Base-by-base conservation (phyloP, 2,329 filamentous ascomycete genomes). In the Aspergillus terreus region DNA sequence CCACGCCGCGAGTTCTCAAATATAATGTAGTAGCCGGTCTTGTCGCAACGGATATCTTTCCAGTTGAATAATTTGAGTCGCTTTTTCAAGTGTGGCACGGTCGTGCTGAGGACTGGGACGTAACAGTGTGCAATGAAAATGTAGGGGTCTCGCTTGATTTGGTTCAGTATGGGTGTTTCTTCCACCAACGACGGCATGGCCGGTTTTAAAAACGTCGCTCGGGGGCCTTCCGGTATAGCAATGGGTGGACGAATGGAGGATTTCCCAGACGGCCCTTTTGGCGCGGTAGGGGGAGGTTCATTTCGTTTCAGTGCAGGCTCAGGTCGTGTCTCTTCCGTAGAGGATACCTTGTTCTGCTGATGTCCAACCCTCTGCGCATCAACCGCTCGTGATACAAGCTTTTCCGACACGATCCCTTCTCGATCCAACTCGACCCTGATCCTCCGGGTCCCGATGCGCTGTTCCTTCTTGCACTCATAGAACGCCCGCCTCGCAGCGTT, bases 391-490 rank as follows among this genome's bases (percentile, higher is more conserved):
- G 92, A 85, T 38, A 96, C 81, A 77, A 95, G 83, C 49, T 84
- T 85, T 49, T 85, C 82, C 64, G 91, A 95, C 65, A 88, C 87
- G 52, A 85, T 82, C 4, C 94, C 92, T 67, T 96, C 91, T 1
- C 90, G 86, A 73, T 99, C 94, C 58, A 91, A 86, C 64, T 95
- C 87, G 5, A 97, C 91, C 58, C 83, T 86, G 51, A 99, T 85
- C 10, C 82, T 78, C 55, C 86, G 82, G 27, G 86, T 79, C 49
- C 94, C 92, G 60, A 97, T 87, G 56, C 88, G 85, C 66, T 88
- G 84, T 15, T 88, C 87, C 58, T 90, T 86, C 66, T 87, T 90
- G 57, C 85, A 82, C 54, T 85, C 82, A 36, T 92, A 85, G 52
- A 72, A 76, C 9, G 94, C 94, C 60, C 83, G 82, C 62, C 88